Conservation (phyloP, 352 stramenopile genomes). For the Thalassiosira mediterranea region DNA sequence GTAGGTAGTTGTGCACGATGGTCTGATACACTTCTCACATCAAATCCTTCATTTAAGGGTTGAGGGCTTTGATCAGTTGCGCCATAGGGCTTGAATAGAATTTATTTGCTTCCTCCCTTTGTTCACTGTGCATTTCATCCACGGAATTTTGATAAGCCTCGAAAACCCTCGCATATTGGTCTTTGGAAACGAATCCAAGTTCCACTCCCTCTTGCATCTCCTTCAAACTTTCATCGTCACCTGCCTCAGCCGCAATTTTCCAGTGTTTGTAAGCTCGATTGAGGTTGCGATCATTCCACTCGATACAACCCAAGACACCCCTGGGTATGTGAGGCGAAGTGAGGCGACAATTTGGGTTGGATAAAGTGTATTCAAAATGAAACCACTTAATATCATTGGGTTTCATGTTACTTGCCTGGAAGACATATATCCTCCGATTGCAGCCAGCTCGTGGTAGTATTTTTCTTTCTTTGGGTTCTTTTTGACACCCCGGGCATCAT, state of each 20-base stretch:
- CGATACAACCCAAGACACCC: conserved; percentile 1
- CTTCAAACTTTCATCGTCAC: conserved; percentile 1
- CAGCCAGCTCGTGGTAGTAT: conserved; percentile 15
- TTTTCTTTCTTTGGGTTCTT: conserved; percentile 12
- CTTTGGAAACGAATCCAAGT: conserved; percentile 4
- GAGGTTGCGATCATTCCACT: conserved; percentile 12
- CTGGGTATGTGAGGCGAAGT: too few species aligned
- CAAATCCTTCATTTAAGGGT: too few species aligned
- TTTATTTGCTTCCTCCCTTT: conserved; percentile 13
- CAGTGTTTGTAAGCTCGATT: conserved; percentile 10
- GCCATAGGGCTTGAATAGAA: too few species aligned
- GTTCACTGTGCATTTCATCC: conserved; percentile 8
- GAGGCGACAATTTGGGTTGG: background rate
- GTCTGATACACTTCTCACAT: too few species aligned
- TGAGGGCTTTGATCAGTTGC: too few species aligned
- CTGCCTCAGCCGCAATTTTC: conserved; percentile 6
- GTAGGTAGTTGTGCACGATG: too few species aligned
- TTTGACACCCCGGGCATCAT: conserved; percentile 3
- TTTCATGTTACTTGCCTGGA: conserved; percentile 1
- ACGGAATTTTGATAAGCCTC: background rate
- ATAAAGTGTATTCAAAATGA: background rate
- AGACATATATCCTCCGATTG: conserved; percentile 14
- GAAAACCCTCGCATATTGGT: conserved; percentile 7
- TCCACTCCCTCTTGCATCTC: conserved; percentile 2
- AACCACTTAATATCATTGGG: background rate